Percentiles rank a stretch among this genome's conserved stretches.
These are phyloP conservation scores for Hypoxylon lienhwacheense DNA, from an alignment of 495 filamentous ascomycete genomes.

Conservation along the genomic window DNA sequence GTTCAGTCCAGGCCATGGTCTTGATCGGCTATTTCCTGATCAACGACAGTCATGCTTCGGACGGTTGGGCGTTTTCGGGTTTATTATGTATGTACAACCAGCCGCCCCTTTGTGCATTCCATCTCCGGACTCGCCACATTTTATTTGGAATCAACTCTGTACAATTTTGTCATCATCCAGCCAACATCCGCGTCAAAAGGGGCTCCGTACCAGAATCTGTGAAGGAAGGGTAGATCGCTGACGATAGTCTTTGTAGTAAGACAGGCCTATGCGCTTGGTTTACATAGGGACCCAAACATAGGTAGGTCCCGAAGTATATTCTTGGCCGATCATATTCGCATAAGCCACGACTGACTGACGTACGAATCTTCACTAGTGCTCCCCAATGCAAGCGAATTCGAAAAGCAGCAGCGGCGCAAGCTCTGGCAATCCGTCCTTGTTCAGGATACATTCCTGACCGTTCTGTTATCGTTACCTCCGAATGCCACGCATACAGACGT, in stretches of 20 bases:
- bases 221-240: constrained; percentile 13
- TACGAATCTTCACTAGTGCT: constrained; percentile 42
- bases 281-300: constrained; percentile 73
- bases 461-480: constrained; percentile 70
- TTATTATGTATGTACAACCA: constrained; percentile 17
- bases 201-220: not conserved
- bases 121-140: not conserved
- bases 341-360: constrained; percentile 8
- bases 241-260: constrained; percentile 50
- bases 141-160: constrained; percentile 1
- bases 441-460: constrained; percentile 77
- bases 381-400: constrained; percentile 59
- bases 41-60: constrained; percentile 75
- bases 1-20: constrained; percentile 74
- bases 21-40: constrained; percentile 74
- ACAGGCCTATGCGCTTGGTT: constrained; percentile 74
- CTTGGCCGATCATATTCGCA: not conserved
- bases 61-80: constrained; percentile 75
- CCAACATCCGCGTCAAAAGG: not conserved
- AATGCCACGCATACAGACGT: constrained; percentile 73
- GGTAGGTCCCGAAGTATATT: constrained; percentile 40
- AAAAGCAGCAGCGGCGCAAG: constrained; percentile 71
- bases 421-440: constrained; percentile 75
- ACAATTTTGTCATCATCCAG: not conserved
- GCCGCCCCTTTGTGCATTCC: not conserved